Conservation (phyloP, 441 rosid species). For the Syzygium syzygioides region DNA sequence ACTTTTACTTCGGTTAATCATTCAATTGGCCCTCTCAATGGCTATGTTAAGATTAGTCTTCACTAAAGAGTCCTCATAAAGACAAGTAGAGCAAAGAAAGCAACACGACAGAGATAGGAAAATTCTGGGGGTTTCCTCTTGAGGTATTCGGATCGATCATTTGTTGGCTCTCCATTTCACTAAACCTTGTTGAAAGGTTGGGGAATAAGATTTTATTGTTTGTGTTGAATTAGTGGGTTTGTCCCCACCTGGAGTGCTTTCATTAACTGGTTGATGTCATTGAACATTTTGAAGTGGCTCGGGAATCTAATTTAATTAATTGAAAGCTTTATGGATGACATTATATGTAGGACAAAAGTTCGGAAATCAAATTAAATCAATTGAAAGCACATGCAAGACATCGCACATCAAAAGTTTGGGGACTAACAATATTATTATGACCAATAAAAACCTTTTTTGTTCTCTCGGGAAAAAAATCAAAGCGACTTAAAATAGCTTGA, state of each 20-base stretch:
- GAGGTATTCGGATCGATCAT: not conserved
- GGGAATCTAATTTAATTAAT: not conserved
- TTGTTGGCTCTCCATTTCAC: not conserved
- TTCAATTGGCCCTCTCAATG: not conserved
- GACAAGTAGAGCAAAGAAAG: not conserved
- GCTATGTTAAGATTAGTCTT: not conserved
- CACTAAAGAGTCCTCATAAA: not conserved
- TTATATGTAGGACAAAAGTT: not conserved
- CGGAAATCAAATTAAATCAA: not conserved
- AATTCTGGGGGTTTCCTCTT: not conserved
- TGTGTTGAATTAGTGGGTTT: not conserved
- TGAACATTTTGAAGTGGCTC: not conserved
- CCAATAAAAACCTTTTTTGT: not conserved
- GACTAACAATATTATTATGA: not conserved
- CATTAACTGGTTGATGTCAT: not conserved
- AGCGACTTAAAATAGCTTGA: not conserved
- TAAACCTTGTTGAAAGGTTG: not conserved
- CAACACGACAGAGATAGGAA: not conserved
- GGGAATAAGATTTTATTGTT: not conserved
- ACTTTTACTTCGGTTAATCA: not conserved
- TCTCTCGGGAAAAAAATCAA: not conserved
- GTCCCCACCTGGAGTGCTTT: not conserved
- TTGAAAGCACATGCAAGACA: not conserved
- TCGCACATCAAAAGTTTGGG: not conserved
- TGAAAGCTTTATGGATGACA: not conserved